Conservation (phyloP, 345 rosid genomes). For the Salix exigua region DNA sequence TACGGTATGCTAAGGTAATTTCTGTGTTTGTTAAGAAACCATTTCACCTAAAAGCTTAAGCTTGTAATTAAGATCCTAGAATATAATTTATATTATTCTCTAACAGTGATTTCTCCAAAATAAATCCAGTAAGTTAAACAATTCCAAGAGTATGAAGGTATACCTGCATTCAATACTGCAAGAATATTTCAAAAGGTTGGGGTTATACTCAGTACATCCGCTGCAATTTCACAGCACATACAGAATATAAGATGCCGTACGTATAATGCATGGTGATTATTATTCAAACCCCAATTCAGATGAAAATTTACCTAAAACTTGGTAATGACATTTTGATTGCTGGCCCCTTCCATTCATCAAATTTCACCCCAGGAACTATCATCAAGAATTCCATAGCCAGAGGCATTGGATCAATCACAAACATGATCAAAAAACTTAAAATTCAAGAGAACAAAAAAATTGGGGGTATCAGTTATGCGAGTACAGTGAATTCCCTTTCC, state of each 20-base stretch:
- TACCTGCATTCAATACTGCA: slow-evolving; percentile 88
- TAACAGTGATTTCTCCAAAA: no score
- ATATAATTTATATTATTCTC: no score
- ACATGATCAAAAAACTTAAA: neutral
- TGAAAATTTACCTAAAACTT: slow-evolving; percentile 68
- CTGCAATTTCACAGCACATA: slow-evolving; percentile 41
- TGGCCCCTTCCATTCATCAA: slow-evolving; percentile 60
- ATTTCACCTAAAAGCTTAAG: no score
- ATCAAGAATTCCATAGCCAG: slow-evolving; percentile 14
- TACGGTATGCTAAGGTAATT: neutral
- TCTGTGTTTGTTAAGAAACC: no score
- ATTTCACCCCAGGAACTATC: slow-evolving; percentile 38
- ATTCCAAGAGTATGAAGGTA: neutral
- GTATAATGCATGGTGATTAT: neutral
- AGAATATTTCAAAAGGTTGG: slow-evolving; percentile 71
- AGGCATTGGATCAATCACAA: neutral
- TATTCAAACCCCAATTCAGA: neutral
- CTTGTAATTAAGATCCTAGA: no score
- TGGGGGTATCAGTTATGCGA: neutral
- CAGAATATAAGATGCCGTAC: neutral
- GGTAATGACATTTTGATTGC: slow-evolving; percentile 72
- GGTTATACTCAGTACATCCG: slow-evolving; percentile 62
- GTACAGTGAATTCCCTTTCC: neutral
- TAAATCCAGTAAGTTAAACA: neutral
- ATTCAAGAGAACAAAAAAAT: neutral